Conservation (phyloP, 2,329 filamentous ascomycete genomes). For the Cytospora piceae region DNA sequence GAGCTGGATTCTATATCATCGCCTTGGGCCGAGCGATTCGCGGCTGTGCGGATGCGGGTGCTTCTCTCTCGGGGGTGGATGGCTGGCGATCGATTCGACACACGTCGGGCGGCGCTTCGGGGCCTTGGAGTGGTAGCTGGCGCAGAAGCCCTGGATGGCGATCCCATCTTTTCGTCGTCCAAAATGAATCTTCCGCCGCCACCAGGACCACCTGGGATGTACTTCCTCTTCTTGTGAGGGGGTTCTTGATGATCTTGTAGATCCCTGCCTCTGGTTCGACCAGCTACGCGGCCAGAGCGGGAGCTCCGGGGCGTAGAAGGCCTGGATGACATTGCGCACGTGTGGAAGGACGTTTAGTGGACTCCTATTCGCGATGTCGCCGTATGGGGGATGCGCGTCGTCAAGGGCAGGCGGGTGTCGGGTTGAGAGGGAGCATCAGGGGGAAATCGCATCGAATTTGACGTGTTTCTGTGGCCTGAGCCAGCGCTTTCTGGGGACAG, state of each 20-base stretch:
- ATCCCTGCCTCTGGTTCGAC: slow-evolving; percentile 40
- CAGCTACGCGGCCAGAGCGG: slow-evolving; percentile 44
- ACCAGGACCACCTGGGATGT: slow-evolving; percentile 84
- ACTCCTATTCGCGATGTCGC: slow-evolving; percentile 7
- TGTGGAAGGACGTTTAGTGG: neutral
- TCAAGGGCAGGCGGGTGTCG: slow-evolving; percentile 29
- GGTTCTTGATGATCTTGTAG: slow-evolving; percentile 53
- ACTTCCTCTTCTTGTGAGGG: slow-evolving; percentile 72
- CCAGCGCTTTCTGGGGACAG: neutral
- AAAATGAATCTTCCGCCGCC: slow-evolving; percentile 79
- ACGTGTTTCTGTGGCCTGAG: slow-evolving; percentile 17
- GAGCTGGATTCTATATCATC: slow-evolving; percentile 77
- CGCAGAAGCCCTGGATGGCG: slow-evolving; percentile 54
- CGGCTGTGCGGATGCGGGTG: slow-evolving; percentile 59
- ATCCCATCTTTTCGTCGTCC: slow-evolving; percentile 69
- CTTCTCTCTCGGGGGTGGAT: slow-evolving; percentile 61
- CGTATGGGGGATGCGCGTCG: slow-evolving; percentile 25
- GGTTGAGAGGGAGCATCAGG: slow-evolving; percentile 18
- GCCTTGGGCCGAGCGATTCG: slow-evolving; percentile 49
- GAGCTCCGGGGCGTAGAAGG: slow-evolving; percentile 30
- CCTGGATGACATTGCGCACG: slow-evolving; percentile 26
- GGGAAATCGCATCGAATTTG: slow-evolving; percentile 27
- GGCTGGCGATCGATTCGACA: slow-evolving; percentile 49
- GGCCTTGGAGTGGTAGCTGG: slow-evolving; percentile 57
- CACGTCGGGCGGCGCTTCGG: slow-evolving; percentile 53